Conservation (phyloP, 352 stramenopile genomes). For the Phytophthora kernoviae region DNA sequence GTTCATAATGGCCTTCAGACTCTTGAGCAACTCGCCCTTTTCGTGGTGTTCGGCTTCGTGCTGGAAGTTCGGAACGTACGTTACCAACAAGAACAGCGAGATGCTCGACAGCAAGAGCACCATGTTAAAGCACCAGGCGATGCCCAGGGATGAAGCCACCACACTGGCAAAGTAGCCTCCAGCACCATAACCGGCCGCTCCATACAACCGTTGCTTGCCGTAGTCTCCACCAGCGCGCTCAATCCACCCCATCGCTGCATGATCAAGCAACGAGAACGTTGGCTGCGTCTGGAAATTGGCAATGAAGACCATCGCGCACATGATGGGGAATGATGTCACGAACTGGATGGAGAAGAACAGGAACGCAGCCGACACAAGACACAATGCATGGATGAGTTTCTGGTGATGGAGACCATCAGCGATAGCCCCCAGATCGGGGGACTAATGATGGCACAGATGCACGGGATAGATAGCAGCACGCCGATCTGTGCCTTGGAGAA, state of each 20-base stretch:
- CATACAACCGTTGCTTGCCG: slow-evolving; percentile 56
- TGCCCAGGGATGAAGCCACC: slow-evolving; percentile 41
- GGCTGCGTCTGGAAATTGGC: slow-evolving; percentile 55
- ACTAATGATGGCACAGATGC: slow-evolving; percentile 47
- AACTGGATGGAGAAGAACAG: slow-evolving; percentile 56
- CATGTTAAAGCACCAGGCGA: slow-evolving; percentile 55
- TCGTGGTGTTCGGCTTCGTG: slow-evolving; percentile 34
- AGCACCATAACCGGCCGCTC: slow-evolving; percentile 46
- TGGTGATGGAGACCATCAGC: slow-evolving; percentile 50
- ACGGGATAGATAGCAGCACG: slow-evolving; percentile 45
- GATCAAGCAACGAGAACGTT: slow-evolving; percentile 47
- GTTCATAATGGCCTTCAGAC: slow-evolving; percentile 30
- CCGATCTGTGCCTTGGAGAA: slow-evolving; percentile 65
- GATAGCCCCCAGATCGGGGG: slow-evolving; percentile 45
- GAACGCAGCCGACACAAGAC: slow-evolving; percentile 44
- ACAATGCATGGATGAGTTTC: slow-evolving; percentile 46
- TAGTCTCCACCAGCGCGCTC: slow-evolving; percentile 46
- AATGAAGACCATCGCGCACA: slow-evolving; percentile 50
- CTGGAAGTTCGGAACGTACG: slow-evolving; percentile 45
- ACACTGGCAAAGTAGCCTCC: slow-evolving; percentile 51
- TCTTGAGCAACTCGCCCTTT: slow-evolving; percentile 37
- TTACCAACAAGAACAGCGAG: slow-evolving; percentile 38
- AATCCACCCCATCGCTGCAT: slow-evolving; percentile 44
- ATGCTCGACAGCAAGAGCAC: slow-evolving; percentile 44
- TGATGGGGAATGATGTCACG: slow-evolving; percentile 45